Conservation (phyloP, 1,139 yeast genomes). For the Petasospora rhodanensis region DNA sequence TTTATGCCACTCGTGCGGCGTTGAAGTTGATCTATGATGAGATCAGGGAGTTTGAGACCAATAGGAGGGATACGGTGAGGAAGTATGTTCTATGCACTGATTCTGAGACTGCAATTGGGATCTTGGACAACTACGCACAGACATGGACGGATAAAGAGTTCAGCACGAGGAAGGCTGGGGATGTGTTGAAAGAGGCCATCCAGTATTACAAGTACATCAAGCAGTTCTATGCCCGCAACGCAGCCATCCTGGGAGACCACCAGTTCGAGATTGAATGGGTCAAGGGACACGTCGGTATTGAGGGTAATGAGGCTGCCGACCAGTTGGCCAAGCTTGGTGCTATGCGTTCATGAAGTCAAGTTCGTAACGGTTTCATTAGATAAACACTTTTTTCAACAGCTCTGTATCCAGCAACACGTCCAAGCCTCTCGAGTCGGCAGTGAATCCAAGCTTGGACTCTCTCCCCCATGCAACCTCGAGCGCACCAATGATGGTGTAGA, state of each 20-base stretch:
- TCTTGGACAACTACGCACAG: slow-evolving; percentile 43
- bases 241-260: slow-evolving; percentile 24
- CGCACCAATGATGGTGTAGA: slow-evolving; percentile 12
- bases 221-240: slow-evolving; percentile 26
- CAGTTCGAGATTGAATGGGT: slow-evolving; percentile 52
- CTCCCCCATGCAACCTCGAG: slow-evolving; percentile 20
- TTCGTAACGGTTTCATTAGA: too few species aligned
- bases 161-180: slow-evolving; percentile 25
- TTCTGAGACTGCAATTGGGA: slow-evolving; percentile 48
- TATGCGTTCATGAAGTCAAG: too few species aligned
- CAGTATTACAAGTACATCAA: slow-evolving; percentile 26
- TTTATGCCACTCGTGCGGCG: slow-evolving; percentile 60
- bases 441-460: background rate
- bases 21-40: slow-evolving; percentile 34
- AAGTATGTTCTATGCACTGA: slow-evolving; percentile 47
- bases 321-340: slow-evolving; percentile 58
- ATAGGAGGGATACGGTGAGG: slow-evolving; percentile 16
- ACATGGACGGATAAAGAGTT: slow-evolving; percentile 32
- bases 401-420: background rate
- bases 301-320: slow-evolving; percentile 80
- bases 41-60: slow-evolving; percentile 30
- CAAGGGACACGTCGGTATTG: slow-evolving; percentile 64
- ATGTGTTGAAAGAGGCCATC: slow-evolving; percentile 24
- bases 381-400: background rate
- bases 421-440: background rate